Evolutionary conservation across 257 asterid species (phyloP), one percentile per base, ranked within the genome.

Genomic region (Gardenia jasminoides): DNA sequence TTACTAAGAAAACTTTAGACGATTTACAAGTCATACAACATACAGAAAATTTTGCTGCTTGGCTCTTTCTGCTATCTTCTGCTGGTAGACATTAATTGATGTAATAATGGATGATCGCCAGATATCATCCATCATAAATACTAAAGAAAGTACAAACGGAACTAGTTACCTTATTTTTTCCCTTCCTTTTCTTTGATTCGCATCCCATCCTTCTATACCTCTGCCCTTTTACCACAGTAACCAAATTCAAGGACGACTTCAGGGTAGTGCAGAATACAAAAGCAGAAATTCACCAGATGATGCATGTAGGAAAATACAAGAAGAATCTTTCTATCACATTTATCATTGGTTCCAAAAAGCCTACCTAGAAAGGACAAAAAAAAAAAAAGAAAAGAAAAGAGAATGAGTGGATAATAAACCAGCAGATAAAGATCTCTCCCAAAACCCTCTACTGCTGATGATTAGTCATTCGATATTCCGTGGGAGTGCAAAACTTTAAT

Each of bases 341-440:
- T 24, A 39, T 39, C 50, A 24, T 33, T 22, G 3, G 22, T 0
- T 56, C 54, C 68, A 52, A 36, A 36, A 74, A 22, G n/a, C 68
- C 15, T 4, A 56, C 78, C 78, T 74, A 54, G 46, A 56, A 74
- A 74, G 54, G 7, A 13, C 44, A 31, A 56, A 74, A 33, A 36
- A 12, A n/a, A n/a, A n/a, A n/a, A n/a, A n/a, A n/a, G n/a, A n/a
- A n/a, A n/a, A n/a, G n/a, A n/a, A n/a, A n/a, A n/a, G n/a, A 20
- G 17, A 7, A 33, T 74, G 3, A 61, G 33, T 2, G 66, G 30
- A 59, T 24, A 20, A 24, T 54, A 3, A 30, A 58, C 39, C 30
- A 11, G 22, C 7, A 36, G 69, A 39, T 22, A n/a, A n/a, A 26
- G 9, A 74, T 58, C 36, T 62, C 19, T n/a, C 7, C 17, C 28